Base-by-base conservation (phyloP, 169 alveolate genomes). In the Fabrea salina region DNA sequence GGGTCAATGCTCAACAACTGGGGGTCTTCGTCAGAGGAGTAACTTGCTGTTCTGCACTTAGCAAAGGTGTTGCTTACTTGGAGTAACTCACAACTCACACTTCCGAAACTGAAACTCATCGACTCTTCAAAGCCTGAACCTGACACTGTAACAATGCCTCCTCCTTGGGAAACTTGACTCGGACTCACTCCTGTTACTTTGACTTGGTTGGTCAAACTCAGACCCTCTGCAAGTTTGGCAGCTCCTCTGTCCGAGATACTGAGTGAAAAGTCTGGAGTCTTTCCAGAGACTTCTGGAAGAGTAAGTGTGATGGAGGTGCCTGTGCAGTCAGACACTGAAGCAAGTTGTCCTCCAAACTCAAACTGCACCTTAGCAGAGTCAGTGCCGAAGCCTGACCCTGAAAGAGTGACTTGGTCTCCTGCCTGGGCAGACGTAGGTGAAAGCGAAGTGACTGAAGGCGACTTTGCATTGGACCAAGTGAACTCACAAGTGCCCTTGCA, bases 161-260 rank as follows among this genome's bases (percentile, higher is more conserved):
- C 79, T 30, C 67, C 79, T n/a, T 70, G 59, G 22, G 79, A 70
- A n/a, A 70, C 27, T 5, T 43, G 40, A 30, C n/a, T 44, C 2
- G 79, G 66, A 44, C 5, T 22, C 37, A 70, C 39, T 44, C 67
- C 19, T 11, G 25, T 4, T 25, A 68, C 66, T 4, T 3, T 19
- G 8, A 68, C 5, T 16, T 68, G 16, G 47, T 68, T 44, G 5
- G 37, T 47, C 33, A 68, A 68, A 1, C 25, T 47, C 35, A 68
- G 4, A 4, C n/a, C n/a, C 4, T 7, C 32, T n/a, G 53, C 13
- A 57, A 32, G 70, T 22, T 32, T 64, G 7, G 47, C 79, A 44
- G 30, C 22, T 4, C 79, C 79, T 68, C 47, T 68, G 22, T 33
- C 43, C 11, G 30, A n/a, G 8, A 68, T 68, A 19, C 3, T 1